Conservation (phyloP, 2,329 filamentous ascomycete species). For the Rachicladosporium sp. region DNA sequence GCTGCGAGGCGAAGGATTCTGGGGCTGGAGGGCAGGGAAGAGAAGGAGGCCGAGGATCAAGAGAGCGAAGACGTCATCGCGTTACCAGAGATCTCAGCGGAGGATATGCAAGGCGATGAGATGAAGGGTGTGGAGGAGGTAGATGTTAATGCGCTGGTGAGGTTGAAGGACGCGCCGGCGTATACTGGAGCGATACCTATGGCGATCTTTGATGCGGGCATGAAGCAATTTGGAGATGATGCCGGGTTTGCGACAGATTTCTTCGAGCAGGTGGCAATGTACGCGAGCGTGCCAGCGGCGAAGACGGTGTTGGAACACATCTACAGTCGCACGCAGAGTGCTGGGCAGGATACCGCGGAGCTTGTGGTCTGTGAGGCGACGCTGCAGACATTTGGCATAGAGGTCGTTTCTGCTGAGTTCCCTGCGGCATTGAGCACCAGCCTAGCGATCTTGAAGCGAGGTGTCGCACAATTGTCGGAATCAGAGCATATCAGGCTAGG, state of each 20-base stretch:
- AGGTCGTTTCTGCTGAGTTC: conserved; percentile 54
- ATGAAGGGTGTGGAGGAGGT: conserved; percentile 37
- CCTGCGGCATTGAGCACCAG: conserved; percentile 56
- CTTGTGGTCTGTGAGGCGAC: conserved; percentile 57
- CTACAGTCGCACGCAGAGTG: conserved; percentile 44
- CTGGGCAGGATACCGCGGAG: conserved; percentile 42
- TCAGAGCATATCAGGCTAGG: too few relatives aligned
- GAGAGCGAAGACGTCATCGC: conserved; percentile 45
- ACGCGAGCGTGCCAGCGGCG: conserved; percentile 53
- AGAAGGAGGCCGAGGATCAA: conserved; percentile 24
- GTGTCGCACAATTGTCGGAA: too few relatives aligned
- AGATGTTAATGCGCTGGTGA: conserved; percentile 47
- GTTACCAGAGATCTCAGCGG: conserved; percentile 47
- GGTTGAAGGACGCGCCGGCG: conserved; percentile 60
- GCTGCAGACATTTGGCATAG: conserved; percentile 55
- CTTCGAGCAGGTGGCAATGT: conserved; percentile 66
- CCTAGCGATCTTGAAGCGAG: conserved; percentile 49
- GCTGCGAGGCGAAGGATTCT: conserved; percentile 58
- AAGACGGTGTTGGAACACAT: conserved; percentile 61
- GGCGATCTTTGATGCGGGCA: conserved; percentile 78
- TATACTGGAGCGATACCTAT: conserved; percentile 87
- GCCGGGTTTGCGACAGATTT: conserved; percentile 58
- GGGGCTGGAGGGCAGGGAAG: conserved; percentile 41
- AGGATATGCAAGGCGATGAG: conserved; percentile 47
- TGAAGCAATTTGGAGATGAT: conserved; percentile 59